Percentiles rank a stretch among this genome's conserved stretches.
Evolutionary conservation across 2,329 filamentous ascomycete genomes (phyloP).

Genomic region (Monosporascus sp.): DNA sequence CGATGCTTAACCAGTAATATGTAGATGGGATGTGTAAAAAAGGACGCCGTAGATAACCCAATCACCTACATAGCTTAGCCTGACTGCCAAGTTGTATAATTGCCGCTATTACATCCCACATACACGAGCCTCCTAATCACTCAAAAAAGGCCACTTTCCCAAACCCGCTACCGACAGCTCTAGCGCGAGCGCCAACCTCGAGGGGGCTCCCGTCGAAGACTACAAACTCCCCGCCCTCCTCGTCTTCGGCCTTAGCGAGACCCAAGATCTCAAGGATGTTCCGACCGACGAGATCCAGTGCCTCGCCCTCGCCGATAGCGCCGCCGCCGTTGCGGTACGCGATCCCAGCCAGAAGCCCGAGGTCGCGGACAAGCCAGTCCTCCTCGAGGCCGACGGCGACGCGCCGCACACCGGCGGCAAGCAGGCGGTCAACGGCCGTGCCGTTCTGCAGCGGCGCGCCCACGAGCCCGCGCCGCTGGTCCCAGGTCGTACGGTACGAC

Average conservation of each 20-base stretch:
- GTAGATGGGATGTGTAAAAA: too few relatives aligned
- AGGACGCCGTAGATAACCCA: too few relatives aligned
- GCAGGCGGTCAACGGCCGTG: slow-evolving; percentile 52
- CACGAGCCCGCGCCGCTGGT: slow-evolving; percentile 55
- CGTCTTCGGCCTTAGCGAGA: slow-evolving; percentile 25
- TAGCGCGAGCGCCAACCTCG: slow-evolving; percentile 51
- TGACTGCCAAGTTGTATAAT: too few relatives aligned
- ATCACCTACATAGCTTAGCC: too few relatives aligned
- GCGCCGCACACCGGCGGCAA: slow-evolving; percentile 51
- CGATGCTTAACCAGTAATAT: too few relatives aligned
- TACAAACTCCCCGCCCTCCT: slow-evolving; percentile 44
- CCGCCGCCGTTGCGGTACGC: slow-evolving; percentile 54
- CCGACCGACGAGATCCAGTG: slow-evolving; percentile 50
- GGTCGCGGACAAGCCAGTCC: slow-evolving; percentile 56
- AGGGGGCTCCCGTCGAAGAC: slow-evolving; percentile 60
- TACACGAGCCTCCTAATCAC: background rate
- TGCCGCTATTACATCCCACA: too few relatives aligned
- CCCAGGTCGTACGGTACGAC: slow-evolving; percentile 51
- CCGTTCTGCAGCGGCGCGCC: slow-evolving; percentile 63
- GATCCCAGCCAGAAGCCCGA: slow-evolving; percentile 55
- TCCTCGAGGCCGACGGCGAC: slow-evolving; percentile 55
- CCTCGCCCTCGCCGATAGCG: slow-evolving; percentile 46
- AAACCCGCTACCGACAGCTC: slow-evolving; percentile 44
- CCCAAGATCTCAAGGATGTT: slow-evolving; percentile 57
- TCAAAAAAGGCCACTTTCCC: slow-evolving; percentile 33